A percentile compares a stretch with the other conserved stretches of the same genome.
Evolutionary conservation across 805 yeast species (phyloP).

Genomic region (Starmerella etchellsii): DNA sequence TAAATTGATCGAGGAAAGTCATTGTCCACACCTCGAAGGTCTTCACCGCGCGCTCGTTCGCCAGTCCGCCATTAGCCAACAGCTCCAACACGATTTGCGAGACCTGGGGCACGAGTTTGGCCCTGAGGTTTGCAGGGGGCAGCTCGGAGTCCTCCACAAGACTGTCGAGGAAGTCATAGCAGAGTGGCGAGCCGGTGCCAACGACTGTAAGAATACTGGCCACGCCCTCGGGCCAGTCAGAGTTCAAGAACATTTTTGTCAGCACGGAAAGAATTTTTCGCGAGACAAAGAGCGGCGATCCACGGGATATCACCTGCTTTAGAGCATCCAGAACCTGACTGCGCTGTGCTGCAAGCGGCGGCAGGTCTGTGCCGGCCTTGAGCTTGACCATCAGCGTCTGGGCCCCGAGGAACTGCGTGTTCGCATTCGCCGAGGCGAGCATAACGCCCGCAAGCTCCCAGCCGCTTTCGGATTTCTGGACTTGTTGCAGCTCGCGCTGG

Average conservation of each 20-base stretch:
- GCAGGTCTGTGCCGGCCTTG: conserved; percentile 9
- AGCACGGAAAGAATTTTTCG: conserved; percentile 47
- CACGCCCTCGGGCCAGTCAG: conserved; percentile 30
- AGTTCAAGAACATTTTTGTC: conserved; percentile 35
- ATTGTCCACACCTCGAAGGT: conserved; percentile 15
- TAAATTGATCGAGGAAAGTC: conserved; percentile 13
- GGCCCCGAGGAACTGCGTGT: conserved; percentile 62
- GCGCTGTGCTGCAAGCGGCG: conserved; percentile 1
- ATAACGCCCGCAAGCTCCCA: conserved; percentile 44
- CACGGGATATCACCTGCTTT: conserved; percentile 5
- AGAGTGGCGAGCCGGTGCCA: conserved; percentile 7
- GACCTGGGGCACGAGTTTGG: conserved; percentile 11
- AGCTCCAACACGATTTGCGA: conserved; percentile 2
- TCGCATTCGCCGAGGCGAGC: conserved; percentile 27
- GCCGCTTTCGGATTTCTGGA: conserved; percentile 48
- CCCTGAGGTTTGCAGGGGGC: conserved; percentile 9
- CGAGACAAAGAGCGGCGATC: conserved; percentile 32
- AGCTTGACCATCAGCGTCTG: conserved; percentile 51
- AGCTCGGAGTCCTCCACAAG: conserved; percentile 24
- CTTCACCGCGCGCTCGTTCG: conserved; percentile 4
- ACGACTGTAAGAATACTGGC: conserved; percentile 14
- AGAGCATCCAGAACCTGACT: conserved; percentile 20
- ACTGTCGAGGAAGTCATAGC: conserved; percentile 20
- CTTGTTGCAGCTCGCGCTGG: conserved; percentile 44
- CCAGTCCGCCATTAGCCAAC: background rate